Evolutionary conservation across 768 basidiomycete species (phyloP).

Genomic region (Scleroderma citrinum): DNA sequence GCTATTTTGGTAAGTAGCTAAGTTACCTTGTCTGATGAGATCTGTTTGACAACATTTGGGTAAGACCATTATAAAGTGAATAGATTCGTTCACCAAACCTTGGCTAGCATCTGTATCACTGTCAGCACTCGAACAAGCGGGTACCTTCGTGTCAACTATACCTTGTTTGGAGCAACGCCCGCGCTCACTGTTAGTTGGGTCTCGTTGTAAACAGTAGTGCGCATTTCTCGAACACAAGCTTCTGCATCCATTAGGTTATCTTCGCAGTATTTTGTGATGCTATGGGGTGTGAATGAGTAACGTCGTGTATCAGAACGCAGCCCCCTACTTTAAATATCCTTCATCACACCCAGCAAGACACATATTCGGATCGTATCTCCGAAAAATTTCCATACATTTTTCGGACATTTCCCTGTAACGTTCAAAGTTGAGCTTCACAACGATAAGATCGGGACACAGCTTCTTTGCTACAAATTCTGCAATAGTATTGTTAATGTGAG

Average conservation of each 20-base stretch:
- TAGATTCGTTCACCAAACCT: slow-evolving; percentile 42
- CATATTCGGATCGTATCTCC: slow-evolving; percentile 75
- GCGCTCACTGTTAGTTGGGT: slow-evolving; percentile 90
- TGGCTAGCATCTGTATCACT: slow-evolving; percentile 73
- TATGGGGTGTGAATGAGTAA: slow-evolving; percentile 24
- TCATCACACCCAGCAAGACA: slow-evolving; percentile 78
- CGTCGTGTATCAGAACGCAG: neutral
- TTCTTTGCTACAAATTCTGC: slow-evolving; percentile 89
- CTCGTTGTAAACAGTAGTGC: slow-evolving; percentile 64
- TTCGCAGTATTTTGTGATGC: slow-evolving; percentile 82
- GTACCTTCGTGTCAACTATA: slow-evolving; percentile 24
- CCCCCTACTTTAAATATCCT: slow-evolving; percentile 79
- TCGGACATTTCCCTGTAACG: slow-evolving; percentile 67
- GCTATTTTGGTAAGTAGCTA: too few relatives aligned
- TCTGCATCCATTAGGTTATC: slow-evolving; percentile 57
- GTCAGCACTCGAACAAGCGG: slow-evolving; percentile 13
- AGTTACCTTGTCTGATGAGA: slow-evolving; percentile 93
- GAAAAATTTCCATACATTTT: slow-evolving; percentile 62
- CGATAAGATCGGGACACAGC: slow-evolving; percentile 83
- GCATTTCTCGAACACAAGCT: slow-evolving; percentile 75
- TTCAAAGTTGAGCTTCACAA: slow-evolving; percentile 51
- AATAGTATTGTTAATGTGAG: neutral
- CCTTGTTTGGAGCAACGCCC: slow-evolving; percentile 94
- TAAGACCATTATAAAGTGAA: neutral
- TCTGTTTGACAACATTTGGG: slow-evolving; percentile 37